Evolutionary conservation across 2,329 filamentous ascomycete genomes (phyloP).

Genomic region (Aphanoascus verrucosus): DNA sequence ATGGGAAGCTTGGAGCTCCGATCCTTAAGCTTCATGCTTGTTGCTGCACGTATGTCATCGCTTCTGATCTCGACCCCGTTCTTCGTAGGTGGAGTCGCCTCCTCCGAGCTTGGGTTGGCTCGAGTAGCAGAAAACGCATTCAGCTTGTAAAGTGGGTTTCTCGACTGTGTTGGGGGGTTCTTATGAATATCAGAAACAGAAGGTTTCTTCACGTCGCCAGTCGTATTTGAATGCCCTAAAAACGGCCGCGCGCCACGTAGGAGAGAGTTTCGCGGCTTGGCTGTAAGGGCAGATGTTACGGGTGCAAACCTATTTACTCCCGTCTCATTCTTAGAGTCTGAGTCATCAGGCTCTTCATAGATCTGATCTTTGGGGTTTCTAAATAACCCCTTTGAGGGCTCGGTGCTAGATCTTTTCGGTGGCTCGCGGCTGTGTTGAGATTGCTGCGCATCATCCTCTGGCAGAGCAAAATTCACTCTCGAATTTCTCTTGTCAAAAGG

Average conservation of each 20-base stretch:
- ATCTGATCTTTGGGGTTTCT: slow-evolving; percentile 54
- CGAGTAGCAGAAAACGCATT: slow-evolving; percentile 43
- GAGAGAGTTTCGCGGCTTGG: slow-evolving; percentile 56
- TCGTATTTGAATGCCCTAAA: slow-evolving; percentile 35
- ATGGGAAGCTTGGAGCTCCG: slow-evolving; percentile 78
- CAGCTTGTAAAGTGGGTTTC: slow-evolving; percentile 66
- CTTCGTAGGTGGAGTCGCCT: slow-evolving; percentile 49
- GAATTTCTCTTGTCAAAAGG: slow-evolving; percentile 27
- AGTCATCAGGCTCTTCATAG: slow-evolving; percentile 70
- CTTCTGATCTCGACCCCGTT: slow-evolving; percentile 73
- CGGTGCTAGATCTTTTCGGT: slow-evolving; percentile 27
- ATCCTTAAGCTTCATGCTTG: slow-evolving; percentile 77
- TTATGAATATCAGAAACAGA: slow-evolving; percentile 64
- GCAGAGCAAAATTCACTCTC: slow-evolving; percentile 33
- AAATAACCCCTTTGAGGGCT: slow-evolving; percentile 42
- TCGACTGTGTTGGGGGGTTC: slow-evolving; percentile 72
- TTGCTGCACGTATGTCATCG: slow-evolving; percentile 81
- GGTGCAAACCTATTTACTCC: slow-evolving; percentile 19
- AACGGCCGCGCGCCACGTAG: slow-evolving; percentile 35
- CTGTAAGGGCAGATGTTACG: slow-evolving; percentile 41
- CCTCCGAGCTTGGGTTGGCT: slow-evolving; percentile 19
- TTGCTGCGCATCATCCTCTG: slow-evolving; percentile 22
- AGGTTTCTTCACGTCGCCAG: slow-evolving; percentile 37
- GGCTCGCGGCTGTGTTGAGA: slow-evolving; percentile 16
- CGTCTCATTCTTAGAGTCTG: slow-evolving; percentile 21